These are phyloP conservation scores for Colletotrichum eleusines DNA, from an alignment of 2,329 filamentous ascomycete species.

Conservation along the genomic window DNA sequence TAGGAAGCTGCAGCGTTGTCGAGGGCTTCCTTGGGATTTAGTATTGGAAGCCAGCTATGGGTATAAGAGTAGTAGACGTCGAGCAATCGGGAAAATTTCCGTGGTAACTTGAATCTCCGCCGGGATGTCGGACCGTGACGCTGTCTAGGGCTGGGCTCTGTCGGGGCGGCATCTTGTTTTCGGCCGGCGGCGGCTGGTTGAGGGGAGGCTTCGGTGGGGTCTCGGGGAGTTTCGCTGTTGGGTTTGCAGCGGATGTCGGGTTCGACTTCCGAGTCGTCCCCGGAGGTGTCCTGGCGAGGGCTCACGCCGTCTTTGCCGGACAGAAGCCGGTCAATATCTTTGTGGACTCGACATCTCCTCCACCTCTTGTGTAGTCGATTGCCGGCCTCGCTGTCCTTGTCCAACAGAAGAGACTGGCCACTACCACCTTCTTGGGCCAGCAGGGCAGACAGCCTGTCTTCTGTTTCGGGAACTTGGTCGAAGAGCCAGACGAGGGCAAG, in stretches of 20 bases:
- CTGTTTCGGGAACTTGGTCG: constrained; percentile 69
- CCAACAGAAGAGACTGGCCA: constrained; percentile 60
- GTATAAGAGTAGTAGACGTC: constrained; percentile 82
- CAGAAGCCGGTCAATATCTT: constrained; percentile 72
- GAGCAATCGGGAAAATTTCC: constrained; percentile 70
- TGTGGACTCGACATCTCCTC: constrained; percentile 72
- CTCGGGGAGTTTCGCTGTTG: constrained; percentile 24
- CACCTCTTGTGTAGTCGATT: constrained; percentile 72
- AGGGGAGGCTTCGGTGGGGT: constrained; percentile 9
- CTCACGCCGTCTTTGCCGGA: constrained; percentile 57
- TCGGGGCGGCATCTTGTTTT: constrained; percentile 1
- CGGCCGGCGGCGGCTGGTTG: constrained; percentile 26
- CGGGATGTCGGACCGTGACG: constrained; percentile 22
- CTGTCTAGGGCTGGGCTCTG: constrained; percentile 11
- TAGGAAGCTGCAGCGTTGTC: constrained; percentile 62
- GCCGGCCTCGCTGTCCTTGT: constrained; percentile 63
- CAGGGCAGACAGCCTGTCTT: constrained; percentile 67
- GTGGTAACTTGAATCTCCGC: constrained; percentile 56
- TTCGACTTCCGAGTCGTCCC: constrained; percentile 50
- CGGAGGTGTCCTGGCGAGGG: constrained; percentile 50
- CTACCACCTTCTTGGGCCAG: constrained; percentile 60
- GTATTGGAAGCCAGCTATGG: constrained; percentile 81
- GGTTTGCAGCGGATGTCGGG: constrained; percentile 40
- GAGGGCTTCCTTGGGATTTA: constrained; percentile 72
- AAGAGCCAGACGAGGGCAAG: constrained; percentile 76